Evolutionary conservation across 148 eudicot genomes (phyloP).

Genomic region (Vaccinium darrowii): DNA sequence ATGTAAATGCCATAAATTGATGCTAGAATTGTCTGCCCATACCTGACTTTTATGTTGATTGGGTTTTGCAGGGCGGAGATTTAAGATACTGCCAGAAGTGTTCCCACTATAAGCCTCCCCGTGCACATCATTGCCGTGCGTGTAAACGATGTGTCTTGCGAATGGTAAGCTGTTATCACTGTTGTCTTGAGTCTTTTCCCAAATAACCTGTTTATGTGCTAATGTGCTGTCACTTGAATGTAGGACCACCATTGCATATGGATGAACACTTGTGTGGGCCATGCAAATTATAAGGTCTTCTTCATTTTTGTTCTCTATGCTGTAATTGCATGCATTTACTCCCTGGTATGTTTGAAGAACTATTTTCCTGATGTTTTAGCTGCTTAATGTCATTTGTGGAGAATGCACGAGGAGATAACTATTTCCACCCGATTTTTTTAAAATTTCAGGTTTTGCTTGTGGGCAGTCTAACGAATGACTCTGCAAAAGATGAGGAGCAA

Average conservation of each 20-base stretch:
- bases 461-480: constrained; percentile 66
- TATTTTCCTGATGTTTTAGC: not conserved
- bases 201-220: constrained; percentile 24
- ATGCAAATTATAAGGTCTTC: constrained; percentile 90
- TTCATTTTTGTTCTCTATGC: constrained; percentile 80
- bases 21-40: not conserved
- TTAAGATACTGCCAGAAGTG: constrained; percentile 96
- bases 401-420: constrained; percentile 6
- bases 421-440: not conserved
- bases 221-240: constrained; percentile 39
- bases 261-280: constrained; percentile 98
- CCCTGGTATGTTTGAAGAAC: constrained; percentile 59
- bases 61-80: constrained; percentile 78
- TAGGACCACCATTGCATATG: constrained; percentile 98
- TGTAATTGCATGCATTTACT: constrained; percentile 76
- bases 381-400: constrained; percentile 5
- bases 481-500: constrained; percentile 45
- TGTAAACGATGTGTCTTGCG: constrained; percentile 90
- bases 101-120: constrained; percentile 91
- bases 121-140: constrained; percentile 96
- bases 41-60: constrained; percentile 12
- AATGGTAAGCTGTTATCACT: constrained; percentile 58
- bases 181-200: constrained; percentile 14
- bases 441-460: constrained; percentile 69
- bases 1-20: too few species aligned